Conservation (phyloP, 2,329 filamentous ascomycete species). For the Anthostomella pinea region DNA sequence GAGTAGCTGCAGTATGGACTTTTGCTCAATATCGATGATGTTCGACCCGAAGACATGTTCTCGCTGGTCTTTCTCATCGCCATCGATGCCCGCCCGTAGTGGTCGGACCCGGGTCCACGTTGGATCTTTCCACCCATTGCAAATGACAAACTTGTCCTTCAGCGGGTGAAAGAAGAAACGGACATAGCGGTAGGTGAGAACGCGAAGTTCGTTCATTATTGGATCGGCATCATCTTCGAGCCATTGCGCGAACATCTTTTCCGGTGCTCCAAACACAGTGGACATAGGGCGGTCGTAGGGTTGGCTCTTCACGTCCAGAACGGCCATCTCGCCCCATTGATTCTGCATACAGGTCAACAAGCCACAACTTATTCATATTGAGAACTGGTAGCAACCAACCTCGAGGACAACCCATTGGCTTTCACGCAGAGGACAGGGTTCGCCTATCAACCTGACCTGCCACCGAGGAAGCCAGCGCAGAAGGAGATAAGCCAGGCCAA, state of each 20-base stretch:
- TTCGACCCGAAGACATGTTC: conserved; percentile 88
- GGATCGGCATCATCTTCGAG: conserved; percentile 73
- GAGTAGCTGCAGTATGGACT: conserved; percentile 76
- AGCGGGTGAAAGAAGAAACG: conserved; percentile 87
- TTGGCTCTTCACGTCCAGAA: conserved; percentile 63
- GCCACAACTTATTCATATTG: background rate
- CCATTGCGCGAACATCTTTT: conserved; percentile 55
- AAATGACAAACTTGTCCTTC: conserved; percentile 83
- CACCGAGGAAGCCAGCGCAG: conserved; percentile 88
- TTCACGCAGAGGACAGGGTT: conserved; percentile 63
- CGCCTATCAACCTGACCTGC: conserved; percentile 75
- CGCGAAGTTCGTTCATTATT: conserved; percentile 69
- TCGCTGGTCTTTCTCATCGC: conserved; percentile 79
- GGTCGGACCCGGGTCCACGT: conserved; percentile 75
- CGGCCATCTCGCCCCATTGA: conserved; percentile 88
- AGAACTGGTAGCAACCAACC: conserved; percentile 40
- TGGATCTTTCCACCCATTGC: conserved; percentile 92
- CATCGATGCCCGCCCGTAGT: conserved; percentile 77
- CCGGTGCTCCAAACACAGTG: conserved; percentile 64
- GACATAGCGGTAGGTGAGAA: conserved; percentile 90
- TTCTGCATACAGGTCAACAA: conserved; percentile 51
- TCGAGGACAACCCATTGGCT: conserved; percentile 93
- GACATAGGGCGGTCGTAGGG: conserved; percentile 55
- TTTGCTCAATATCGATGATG: conserved; percentile 89
- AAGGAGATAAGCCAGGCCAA: conserved; percentile 78